Percentiles rank a stretch among this genome's conserved stretches.
These are phyloP conservation scores for Heterobasidion irregulare DNA, from an alignment of 1,284 basidiomycete genomes.

Conservation along the genomic window DNA sequence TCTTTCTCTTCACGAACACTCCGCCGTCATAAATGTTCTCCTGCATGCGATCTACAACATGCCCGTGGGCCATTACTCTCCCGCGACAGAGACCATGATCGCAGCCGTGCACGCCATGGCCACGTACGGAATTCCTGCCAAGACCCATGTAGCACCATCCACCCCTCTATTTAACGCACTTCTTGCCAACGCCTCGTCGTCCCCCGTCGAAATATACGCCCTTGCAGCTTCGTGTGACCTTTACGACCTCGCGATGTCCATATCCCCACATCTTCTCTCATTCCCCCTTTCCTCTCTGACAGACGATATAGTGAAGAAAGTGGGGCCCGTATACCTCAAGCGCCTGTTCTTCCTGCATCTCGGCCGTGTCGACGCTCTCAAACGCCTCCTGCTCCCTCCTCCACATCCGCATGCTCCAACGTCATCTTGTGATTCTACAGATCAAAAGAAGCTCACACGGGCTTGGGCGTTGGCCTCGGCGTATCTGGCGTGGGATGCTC, in stretches of 20 bases:
- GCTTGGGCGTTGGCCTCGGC: slow-evolving; percentile 28
- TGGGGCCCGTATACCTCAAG: slow-evolving; percentile 31
- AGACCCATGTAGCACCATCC: slow-evolving; percentile 11
- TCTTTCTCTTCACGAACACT: slow-evolving; percentile 22
- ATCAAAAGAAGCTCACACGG: slow-evolving; percentile 21
- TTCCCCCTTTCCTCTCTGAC: slow-evolving; percentile 21
- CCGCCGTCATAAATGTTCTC: slow-evolving; percentile 25
- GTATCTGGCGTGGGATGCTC: slow-evolving; percentile 26
- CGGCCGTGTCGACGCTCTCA: slow-evolving; percentile 25
- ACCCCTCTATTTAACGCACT: slow-evolving; percentile 22
- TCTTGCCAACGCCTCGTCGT: slow-evolving; percentile 20
- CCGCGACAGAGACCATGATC: slow-evolving; percentile 17
- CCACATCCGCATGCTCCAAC: slow-evolving; percentile 23
- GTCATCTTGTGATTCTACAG: slow-evolving; percentile 16
- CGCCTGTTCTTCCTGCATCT: slow-evolving; percentile 32
- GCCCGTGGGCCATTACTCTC: slow-evolving; percentile 20
- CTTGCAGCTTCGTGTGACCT: slow-evolving; percentile 25
- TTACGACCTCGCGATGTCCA: slow-evolving; percentile 24
- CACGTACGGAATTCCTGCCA: slow-evolving; percentile 21
- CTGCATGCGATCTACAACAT: slow-evolving; percentile 26
- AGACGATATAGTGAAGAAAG: slow-evolving; percentile 23
- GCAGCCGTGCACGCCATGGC: slow-evolving; percentile 18
- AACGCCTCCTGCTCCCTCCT: slow-evolving; percentile 24
- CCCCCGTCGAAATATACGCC: slow-evolving; percentile 27
- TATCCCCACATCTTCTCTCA: slow-evolving; percentile 27